phyloP scores from a whole-genome alignment of 1,284 basidiomycete genomes.

The Malassezia restricta region DNA sequence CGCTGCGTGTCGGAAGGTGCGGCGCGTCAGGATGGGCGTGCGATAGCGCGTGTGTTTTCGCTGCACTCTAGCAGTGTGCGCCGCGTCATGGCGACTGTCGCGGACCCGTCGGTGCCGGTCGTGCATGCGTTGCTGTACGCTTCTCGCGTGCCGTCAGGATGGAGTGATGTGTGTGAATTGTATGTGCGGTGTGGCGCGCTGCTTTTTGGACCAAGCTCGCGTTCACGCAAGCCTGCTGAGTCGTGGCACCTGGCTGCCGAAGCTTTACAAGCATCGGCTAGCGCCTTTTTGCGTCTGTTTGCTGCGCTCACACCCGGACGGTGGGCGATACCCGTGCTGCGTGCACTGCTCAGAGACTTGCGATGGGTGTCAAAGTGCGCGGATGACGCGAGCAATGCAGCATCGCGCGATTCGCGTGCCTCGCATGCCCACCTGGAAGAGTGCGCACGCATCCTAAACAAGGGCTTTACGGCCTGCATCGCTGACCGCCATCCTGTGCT shows the following conservation, averaged over 20 bases:
- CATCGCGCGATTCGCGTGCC: not conserved
- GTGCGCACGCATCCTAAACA: slow-evolving; percentile 75
- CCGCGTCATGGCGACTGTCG: slow-evolving; percentile 1
- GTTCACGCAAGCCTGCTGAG: slow-evolving; percentile 5
- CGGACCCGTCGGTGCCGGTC: slow-evolving; percentile 7
- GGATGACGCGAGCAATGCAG: slow-evolving; percentile 19
- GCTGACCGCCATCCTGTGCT: slow-evolving; percentile 60
- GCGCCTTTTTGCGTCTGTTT: slow-evolving; percentile 29
- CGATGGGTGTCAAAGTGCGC: slow-evolving; percentile 28
- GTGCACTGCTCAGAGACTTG: slow-evolving; percentile 28
- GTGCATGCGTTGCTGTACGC: slow-evolving; percentile 15
- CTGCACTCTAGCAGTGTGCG: slow-evolving; percentile 10
- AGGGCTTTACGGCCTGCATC: slow-evolving; percentile 80
- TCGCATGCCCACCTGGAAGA: slow-evolving; percentile 62
- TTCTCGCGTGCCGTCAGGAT: slow-evolving; percentile 22
- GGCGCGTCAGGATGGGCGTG: slow-evolving; percentile 15
- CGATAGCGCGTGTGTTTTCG: slow-evolving; percentile 27
- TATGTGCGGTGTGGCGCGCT: slow-evolving; percentile 24
- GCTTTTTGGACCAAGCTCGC: slow-evolving; percentile 1
- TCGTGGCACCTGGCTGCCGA: slow-evolving; percentile 21
- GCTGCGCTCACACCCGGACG: slow-evolving; percentile 24
- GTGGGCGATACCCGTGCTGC: slow-evolving; percentile 34
- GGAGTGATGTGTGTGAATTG: slow-evolving; percentile 30
- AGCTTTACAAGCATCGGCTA: slow-evolving; percentile 24
- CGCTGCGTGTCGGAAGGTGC: not conserved